These are phyloP conservation scores for Fraxinus sp. DNA, from an alignment of 305 asterid species.

Conservation along the genomic window DNA sequence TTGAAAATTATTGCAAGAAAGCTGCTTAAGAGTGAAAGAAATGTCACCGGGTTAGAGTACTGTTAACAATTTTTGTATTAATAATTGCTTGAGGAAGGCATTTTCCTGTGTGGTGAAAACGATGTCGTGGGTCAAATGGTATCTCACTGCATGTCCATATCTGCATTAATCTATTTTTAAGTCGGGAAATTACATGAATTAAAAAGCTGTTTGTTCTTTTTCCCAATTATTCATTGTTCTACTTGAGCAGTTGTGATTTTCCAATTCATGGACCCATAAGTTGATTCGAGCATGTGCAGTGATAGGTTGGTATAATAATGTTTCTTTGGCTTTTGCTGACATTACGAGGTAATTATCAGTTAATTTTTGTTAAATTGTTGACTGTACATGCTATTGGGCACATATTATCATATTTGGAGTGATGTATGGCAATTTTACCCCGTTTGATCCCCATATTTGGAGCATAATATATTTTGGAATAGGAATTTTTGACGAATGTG, in stretches of 20 bases:
- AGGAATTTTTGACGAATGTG: neutral
- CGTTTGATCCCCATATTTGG: neutral
- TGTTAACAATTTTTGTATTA: neutral
- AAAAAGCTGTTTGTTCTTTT: neutral
- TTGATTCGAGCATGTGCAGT: neutral
- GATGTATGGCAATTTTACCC: neutral
- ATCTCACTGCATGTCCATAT: neutral
- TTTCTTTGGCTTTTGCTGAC: neutral
- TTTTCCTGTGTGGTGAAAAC: neutral
- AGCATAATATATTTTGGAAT: neutral
- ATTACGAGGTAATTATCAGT: neutral
- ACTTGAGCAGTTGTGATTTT: neutral
- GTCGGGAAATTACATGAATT: neutral
- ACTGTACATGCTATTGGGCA: neutral
- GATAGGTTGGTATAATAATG: neutral
- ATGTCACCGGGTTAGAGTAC: neutral
- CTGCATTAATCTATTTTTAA: neutral
- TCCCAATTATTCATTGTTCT: neutral
- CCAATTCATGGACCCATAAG: neutral
- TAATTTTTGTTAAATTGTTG: no score
- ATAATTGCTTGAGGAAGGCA: neutral
- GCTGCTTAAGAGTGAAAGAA: constrained; percentile 23
- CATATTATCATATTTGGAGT: neutral
- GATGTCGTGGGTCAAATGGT: neutral
- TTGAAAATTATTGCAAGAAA: constrained; percentile 56